Conservation (phyloP, 495 filamentous ascomycete genomes). For the Penicillium coprophilum region DNA sequence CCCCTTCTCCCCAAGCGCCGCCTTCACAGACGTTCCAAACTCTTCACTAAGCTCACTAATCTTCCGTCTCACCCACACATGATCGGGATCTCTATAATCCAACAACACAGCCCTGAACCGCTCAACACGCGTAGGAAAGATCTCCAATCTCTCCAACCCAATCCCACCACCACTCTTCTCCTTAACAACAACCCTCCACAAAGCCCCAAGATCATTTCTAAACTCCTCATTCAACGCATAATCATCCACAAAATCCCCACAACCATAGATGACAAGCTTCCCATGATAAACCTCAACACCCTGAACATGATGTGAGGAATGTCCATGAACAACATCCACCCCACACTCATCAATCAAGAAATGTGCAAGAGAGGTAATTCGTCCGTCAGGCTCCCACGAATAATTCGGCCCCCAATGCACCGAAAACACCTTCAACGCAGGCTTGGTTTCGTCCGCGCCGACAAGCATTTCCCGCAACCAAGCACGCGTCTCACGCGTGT, state of each 20-base stretch:
- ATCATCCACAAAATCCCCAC: slow-evolving; percentile 49
- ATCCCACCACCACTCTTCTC: slow-evolving; percentile 13
- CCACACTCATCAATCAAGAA: slow-evolving; percentile 47
- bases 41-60: slow-evolving; percentile 24
- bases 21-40: slow-evolving; percentile 20
- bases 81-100: slow-evolving; percentile 21
- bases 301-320: slow-evolving; percentile 47
- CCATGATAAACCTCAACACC: slow-evolving; percentile 41
- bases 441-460: background rate
- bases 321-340: slow-evolving; percentile 46
- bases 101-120: slow-evolving; percentile 30
- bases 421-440: slow-evolving; percentile 40
- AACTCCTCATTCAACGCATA: slow-evolving; percentile 35
- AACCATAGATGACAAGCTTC: slow-evolving; percentile 43
- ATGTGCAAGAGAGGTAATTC: slow-evolving; percentile 36
- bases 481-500: slow-evolving; percentile 21
- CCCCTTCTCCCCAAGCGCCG: slow-evolving; percentile 23
- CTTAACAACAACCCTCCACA: slow-evolving; percentile 40
- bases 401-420: slow-evolving; percentile 49
- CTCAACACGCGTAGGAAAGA: slow-evolving; percentile 32
- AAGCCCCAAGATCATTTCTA: slow-evolving; percentile 42
- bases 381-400: slow-evolving; percentile 29
- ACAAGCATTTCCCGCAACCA: slow-evolving; percentile 24
- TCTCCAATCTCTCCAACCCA: slow-evolving; percentile 27
- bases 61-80: slow-evolving; percentile 27